Percentiles rank a stretch among this genome's conserved stretches.
These are phyloP conservation scores for Dentipellis sp. DNA, from an alignment of 768 basidiomycete species.

Conservation along the genomic window DNA sequence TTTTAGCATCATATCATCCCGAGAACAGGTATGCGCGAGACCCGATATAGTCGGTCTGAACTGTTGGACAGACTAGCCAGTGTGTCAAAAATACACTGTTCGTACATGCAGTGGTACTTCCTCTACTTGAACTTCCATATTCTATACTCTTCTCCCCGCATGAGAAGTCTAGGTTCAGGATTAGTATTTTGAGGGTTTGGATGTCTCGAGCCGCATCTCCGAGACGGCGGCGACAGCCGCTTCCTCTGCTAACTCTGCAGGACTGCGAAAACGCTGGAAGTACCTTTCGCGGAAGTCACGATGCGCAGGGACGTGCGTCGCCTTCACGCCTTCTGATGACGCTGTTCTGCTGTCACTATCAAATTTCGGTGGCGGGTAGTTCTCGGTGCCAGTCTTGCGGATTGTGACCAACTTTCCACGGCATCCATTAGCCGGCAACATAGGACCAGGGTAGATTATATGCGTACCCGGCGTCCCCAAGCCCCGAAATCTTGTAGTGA, in stretches of 20 bases:
- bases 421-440: background rate
- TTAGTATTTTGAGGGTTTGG: too few species aligned
- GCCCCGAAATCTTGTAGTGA: slow-evolving; percentile 90
- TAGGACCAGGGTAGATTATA: background rate
- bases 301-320: slow-evolving; percentile 66
- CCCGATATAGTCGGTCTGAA: too few species aligned
- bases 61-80: too few species aligned
- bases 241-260: background rate
- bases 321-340: background rate
- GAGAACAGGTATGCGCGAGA: too few species aligned
- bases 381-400: slow-evolving; percentile 46
- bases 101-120: too few species aligned
- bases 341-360: slow-evolving; percentile 16
- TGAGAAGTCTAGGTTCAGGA: too few species aligned
- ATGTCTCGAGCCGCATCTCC: too few species aligned
- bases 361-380: slow-evolving; percentile 49
- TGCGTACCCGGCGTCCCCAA: slow-evolving; percentile 87
- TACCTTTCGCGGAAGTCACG: slow-evolving; percentile 85
- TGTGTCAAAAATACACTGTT: too few species aligned
- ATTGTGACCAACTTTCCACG: slow-evolving; percentile 76
- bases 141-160: too few species aligned
- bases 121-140: too few species aligned
- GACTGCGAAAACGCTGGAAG: slow-evolving; percentile 56
- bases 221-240: background rate
- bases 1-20: too few species aligned